phyloP scores from a whole-genome alignment of 768 basidiomycete species.

The Hortiboletus campestris region DNA sequence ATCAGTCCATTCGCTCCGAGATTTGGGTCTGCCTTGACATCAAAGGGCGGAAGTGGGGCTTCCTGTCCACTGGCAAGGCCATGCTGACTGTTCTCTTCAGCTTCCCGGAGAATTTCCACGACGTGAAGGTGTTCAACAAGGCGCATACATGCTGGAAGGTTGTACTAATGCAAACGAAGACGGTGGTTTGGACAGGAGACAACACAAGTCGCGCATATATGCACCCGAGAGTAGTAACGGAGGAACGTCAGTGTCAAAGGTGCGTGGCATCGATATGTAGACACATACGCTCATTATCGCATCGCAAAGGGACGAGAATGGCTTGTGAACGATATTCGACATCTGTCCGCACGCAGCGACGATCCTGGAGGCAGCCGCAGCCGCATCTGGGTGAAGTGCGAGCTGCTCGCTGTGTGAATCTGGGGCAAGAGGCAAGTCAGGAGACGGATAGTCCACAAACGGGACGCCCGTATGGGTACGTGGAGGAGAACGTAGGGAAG shows the following conservation, averaged over 20 bases:
- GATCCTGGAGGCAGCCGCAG: constrained; percentile 59
- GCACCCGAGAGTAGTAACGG: background rate
- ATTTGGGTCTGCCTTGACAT: background rate
- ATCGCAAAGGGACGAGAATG: constrained; percentile 73
- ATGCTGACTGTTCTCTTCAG: constrained; percentile 44
- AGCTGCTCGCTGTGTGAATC: constrained; percentile 51
- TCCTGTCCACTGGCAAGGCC: constrained; percentile 39
- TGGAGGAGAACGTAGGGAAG: constrained; percentile 1
- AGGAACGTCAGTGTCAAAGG: background rate
- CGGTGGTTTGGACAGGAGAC: background rate
- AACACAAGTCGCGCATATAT: constrained; percentile 11
- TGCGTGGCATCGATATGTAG: background rate
- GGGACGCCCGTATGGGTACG: background rate
- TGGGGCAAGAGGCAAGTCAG: constrained; percentile 47
- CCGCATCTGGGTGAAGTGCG: constrained; percentile 57
- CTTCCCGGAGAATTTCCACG: constrained; percentile 66
- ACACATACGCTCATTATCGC: constrained; percentile 63
- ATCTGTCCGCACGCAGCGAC: constrained; percentile 72
- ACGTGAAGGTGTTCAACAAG: constrained; percentile 71
- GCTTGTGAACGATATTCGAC: constrained; percentile 59
- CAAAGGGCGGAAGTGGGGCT: background rate
- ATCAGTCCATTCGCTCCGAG: background rate
- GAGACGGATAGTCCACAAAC: constrained; percentile 51
- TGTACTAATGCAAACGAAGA: constrained; percentile 46
- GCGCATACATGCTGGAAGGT: constrained; percentile 71